These are phyloP conservation scores for Plasmodium inui DNA, from an alignment of 169 alveolate species.

Conservation along the genomic window DNA sequence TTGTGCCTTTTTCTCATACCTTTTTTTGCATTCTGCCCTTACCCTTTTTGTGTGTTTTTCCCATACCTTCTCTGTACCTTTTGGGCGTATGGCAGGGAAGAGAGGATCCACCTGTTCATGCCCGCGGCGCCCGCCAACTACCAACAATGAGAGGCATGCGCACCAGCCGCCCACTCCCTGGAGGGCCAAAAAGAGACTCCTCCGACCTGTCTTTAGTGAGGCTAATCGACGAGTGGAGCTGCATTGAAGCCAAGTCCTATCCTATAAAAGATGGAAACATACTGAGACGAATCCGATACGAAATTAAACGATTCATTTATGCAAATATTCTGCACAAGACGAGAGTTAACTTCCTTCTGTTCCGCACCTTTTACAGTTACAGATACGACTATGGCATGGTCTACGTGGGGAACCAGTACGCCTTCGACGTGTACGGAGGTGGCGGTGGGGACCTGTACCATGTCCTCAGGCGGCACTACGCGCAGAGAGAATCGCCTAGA, in stretches of 20 bases:
- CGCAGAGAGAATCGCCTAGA: not conserved
- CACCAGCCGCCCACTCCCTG: not conserved
- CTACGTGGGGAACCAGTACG: slow-evolving; percentile 19
- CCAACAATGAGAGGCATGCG: not conserved
- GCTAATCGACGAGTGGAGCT: slow-evolving; percentile 43
- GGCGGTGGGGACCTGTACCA: not conserved
- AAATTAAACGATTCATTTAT: slow-evolving; percentile 39
- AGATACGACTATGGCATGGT: slow-evolving; percentile 10
- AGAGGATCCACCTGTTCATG: not conserved
- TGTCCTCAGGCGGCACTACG: slow-evolving; percentile 15
- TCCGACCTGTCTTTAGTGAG: slow-evolving; percentile 5
- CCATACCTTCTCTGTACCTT: not conserved
- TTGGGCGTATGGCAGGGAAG: not conserved
- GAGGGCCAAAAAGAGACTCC: not conserved
- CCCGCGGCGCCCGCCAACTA: not conserved
- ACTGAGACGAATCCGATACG: slow-evolving; percentile 21
- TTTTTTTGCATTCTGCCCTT: too few species aligned
- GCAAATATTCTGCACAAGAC: slow-evolving; percentile 34
- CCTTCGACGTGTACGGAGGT: not conserved
- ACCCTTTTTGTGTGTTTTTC: too few species aligned
- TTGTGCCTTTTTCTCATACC: too few species aligned
- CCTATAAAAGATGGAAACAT: not conserved
- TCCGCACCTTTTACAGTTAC: slow-evolving; percentile 30
- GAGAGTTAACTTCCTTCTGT: slow-evolving; percentile 18
- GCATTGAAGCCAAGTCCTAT: slow-evolving; percentile 33